Conservation (phyloP, 2,329 filamentous ascomycete genomes). For the Fusarium foetens region DNA sequence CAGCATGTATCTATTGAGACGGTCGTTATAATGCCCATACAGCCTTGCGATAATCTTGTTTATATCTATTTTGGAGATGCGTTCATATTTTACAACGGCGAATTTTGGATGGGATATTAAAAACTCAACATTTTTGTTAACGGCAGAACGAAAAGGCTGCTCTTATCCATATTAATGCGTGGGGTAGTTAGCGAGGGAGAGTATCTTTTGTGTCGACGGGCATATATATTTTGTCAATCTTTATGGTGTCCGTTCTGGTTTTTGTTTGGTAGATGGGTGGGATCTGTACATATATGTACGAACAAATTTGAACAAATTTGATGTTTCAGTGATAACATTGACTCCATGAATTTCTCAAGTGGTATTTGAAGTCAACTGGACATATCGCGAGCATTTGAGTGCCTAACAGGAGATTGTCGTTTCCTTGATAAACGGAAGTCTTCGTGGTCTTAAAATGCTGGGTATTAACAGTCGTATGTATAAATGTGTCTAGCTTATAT, state of each 20-base stretch:
- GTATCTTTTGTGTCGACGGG: constrained; percentile 15
- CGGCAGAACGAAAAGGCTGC: constrained; percentile 14
- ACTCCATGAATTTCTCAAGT: background rate
- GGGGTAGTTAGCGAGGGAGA: constrained; percentile 33
- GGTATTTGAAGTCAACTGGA: background rate
- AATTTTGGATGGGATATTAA: constrained; percentile 39
- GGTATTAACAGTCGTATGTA: constrained; percentile 32
- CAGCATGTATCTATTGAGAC: constrained; percentile 19
- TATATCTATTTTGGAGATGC: constrained; percentile 13
- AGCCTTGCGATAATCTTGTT: constrained; percentile 29
- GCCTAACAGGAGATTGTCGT: background rate
- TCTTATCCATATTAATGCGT: constrained; percentile 42
- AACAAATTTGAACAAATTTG: constrained; percentile 41
- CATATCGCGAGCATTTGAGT: no score
- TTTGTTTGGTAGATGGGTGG: constrained; percentile 30
- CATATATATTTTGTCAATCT: constrained; percentile 15
- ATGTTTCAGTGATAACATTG: background rate
- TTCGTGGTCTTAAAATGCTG: constrained; percentile 21
- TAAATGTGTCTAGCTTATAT: constrained; percentile 7
- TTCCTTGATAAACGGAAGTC: background rate
- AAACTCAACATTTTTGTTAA: constrained; percentile 39
- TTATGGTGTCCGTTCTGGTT: constrained; percentile 35
- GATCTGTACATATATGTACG: constrained; percentile 43
- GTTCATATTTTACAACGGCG: constrained; percentile 24
- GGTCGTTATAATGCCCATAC: constrained; percentile 31